Evolutionary conservation across 345 rosid genomes (phyloP).

Genomic region (Raphanus sativus): DNA sequence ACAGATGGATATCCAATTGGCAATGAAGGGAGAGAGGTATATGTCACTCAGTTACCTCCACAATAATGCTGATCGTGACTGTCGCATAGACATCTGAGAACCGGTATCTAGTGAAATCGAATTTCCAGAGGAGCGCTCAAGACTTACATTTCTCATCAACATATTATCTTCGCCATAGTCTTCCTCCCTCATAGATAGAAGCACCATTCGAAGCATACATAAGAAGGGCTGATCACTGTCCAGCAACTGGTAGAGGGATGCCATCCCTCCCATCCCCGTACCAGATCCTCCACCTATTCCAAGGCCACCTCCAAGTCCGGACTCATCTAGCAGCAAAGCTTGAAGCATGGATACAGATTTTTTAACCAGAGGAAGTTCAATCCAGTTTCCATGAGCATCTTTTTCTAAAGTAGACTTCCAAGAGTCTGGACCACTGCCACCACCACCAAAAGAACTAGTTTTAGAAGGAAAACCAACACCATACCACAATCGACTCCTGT

Average conservation of each 20-base stretch:
- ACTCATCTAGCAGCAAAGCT: conserved; percentile 89
- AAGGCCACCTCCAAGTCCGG: conserved; percentile 99
- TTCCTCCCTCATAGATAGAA: conserved; percentile 96
- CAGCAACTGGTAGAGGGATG: conserved; percentile 87
- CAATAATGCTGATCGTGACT: conserved; percentile 80
- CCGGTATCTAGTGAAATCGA: conserved; percentile 46
- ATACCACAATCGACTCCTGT: conserved; percentile 95
- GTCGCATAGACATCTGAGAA: conserved; percentile 58
- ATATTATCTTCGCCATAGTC: conserved; percentile 75
- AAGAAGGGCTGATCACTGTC: conserved; percentile 99
- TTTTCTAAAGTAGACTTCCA: conserved; percentile 89
- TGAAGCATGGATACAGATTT: conserved; percentile 97
- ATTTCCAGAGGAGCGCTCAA: conserved; percentile 52
- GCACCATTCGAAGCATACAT: conserved; percentile 99
- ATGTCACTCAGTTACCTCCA: conserved; percentile 72
- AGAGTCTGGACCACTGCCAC: conserved; percentile 89
- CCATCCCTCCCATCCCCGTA: conserved; percentile 99
- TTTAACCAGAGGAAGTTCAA: conserved; percentile 89
- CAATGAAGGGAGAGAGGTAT: conserved; percentile 1
- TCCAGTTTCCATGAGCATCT: conserved; percentile 93
- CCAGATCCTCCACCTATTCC: conserved; percentile 99
- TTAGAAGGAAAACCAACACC: conserved; percentile 86
- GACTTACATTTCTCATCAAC: conserved; percentile 60
- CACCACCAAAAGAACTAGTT: conserved; percentile 67
- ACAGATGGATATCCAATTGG: conserved; percentile 22